Evolutionary conservation across 139 green algal species (phyloP).

Genomic region (Tetraselmis striata): DNA sequence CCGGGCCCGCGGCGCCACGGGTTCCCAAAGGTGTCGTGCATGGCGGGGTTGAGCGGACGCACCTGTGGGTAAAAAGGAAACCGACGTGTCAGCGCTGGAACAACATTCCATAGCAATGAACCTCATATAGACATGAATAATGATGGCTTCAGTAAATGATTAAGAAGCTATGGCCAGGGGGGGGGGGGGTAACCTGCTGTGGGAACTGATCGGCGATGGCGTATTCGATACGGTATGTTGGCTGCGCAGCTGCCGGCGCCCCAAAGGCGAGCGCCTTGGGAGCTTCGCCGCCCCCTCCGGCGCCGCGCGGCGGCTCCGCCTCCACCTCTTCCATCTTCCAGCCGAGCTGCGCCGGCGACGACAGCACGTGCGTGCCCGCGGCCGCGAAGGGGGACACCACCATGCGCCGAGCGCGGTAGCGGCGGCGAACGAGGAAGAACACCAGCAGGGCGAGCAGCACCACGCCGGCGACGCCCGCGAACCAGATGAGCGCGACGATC

Average conservation of each 20-base stretch:
- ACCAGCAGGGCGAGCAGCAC: not conserved
- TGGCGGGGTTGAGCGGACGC: not conserved
- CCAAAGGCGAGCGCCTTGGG: not conserved
- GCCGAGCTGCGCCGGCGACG: not conserved
- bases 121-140: too few relatives aligned
- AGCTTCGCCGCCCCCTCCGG: too few relatives aligned
- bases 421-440: not conserved
- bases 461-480: not conserved
- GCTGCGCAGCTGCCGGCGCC: not conserved
- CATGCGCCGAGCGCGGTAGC: not conserved
- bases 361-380: not conserved
- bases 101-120: too few relatives aligned
- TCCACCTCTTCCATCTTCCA: not conserved
- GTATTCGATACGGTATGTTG: not conserved
- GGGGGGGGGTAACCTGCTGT: too few relatives aligned
- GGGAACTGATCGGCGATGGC: not conserved
- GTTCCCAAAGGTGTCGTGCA: not conserved
- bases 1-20: not conserved
- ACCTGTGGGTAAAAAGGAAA: too few relatives aligned
- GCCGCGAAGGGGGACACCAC: not conserved
- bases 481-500: not conserved
- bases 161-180: too few relatives aligned
- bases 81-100: too few relatives aligned
- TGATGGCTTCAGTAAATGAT: too few relatives aligned
- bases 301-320: not conserved